phyloP scores from a whole-genome alignment of 1,284 basidiomycete species.

The Sanghuangporus baumii region DNA sequence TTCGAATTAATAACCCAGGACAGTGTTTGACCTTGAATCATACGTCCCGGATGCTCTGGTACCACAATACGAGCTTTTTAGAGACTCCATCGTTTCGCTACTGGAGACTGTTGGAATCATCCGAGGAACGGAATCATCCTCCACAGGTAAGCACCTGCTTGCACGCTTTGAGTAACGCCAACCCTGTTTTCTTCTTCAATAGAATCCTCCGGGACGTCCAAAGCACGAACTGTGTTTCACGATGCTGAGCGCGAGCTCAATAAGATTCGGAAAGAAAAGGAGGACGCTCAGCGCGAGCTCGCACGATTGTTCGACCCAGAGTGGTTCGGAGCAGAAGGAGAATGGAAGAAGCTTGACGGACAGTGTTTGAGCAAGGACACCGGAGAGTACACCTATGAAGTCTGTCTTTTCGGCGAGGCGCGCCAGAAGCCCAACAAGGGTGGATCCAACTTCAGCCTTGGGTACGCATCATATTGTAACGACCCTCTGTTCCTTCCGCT shows the following conservation, averaged over 20 bases:
- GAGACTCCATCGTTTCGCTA: constrained; percentile 58
- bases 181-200: not conserved
- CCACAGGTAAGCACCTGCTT: constrained; percentile 37
- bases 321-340: constrained; percentile 78
- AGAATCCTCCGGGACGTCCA: constrained; percentile 40
- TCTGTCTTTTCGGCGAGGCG: constrained; percentile 90
- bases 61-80: constrained; percentile 71
- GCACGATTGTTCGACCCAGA: constrained; percentile 54
- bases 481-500: not conserved
- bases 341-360: constrained; percentile 93
- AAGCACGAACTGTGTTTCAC: constrained; percentile 59
- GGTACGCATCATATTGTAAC: constrained; percentile 45
- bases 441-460: constrained; percentile 75
- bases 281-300: constrained; percentile 49
- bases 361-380: constrained; percentile 77
- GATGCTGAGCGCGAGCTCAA: constrained; percentile 54
- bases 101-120: constrained; percentile 67
- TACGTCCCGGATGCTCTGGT: constrained; percentile 85
- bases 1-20: constrained; percentile 6
- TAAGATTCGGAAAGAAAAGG: constrained; percentile 40
- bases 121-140: constrained; percentile 28
- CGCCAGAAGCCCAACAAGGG: constrained; percentile 88
- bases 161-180: not conserved
- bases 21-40: constrained; percentile 78
- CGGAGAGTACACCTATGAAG: constrained; percentile 95